Percentiles rank a stretch among this genome's conserved stretches.
Conservation (phyloP, 139 green algal genomes). For the Mesotaenium endlicherianum region DNA sequence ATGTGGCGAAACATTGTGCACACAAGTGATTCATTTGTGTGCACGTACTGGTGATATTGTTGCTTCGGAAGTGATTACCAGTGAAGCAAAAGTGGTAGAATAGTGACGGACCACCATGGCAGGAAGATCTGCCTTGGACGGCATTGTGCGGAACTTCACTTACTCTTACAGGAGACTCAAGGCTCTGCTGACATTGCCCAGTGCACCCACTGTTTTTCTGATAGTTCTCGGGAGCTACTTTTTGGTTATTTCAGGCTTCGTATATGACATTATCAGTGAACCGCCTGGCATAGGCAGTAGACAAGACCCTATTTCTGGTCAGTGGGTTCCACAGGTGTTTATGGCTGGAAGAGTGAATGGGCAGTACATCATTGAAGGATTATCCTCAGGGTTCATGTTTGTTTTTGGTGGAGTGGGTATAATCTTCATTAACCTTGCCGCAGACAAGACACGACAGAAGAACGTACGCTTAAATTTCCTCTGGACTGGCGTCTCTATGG, state of each 20-base stretch:
- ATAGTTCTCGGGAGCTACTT: slow-evolving; percentile 42
- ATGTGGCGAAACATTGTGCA: too few species aligned
- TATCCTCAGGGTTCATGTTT: slow-evolving; percentile 68
- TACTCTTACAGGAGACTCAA: too few species aligned
- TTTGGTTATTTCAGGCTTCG: slow-evolving; percentile 44
- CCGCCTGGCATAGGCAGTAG: slow-evolving; percentile 42
- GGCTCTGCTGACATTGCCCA: too few species aligned
- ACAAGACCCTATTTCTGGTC: slow-evolving; percentile 32
- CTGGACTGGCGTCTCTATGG: slow-evolving; percentile 18
- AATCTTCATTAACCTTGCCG: slow-evolving; percentile 16
- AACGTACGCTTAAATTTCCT: slow-evolving; percentile 5
- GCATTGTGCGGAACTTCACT: too few species aligned
- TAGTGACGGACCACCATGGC: too few species aligned
- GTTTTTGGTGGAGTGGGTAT: slow-evolving; percentile 58
- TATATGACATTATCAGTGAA: slow-evolving; percentile 44
- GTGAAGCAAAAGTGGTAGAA: too few species aligned
- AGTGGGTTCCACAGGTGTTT: slow-evolving; percentile 52
- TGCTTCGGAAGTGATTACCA: too few species aligned
- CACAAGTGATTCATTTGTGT: too few species aligned
- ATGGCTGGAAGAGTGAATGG: slow-evolving; percentile 65
- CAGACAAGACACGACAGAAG: slow-evolving; percentile 23
- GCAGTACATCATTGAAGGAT: slow-evolving; percentile 70
- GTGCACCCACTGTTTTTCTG: slow-evolving; percentile 3
- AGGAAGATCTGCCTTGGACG: too few species aligned
- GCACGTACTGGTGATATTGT: too few species aligned